phyloP scores from a whole-genome alignment of 345 rosid genomes.

The Fremontodendron californicum region DNA sequence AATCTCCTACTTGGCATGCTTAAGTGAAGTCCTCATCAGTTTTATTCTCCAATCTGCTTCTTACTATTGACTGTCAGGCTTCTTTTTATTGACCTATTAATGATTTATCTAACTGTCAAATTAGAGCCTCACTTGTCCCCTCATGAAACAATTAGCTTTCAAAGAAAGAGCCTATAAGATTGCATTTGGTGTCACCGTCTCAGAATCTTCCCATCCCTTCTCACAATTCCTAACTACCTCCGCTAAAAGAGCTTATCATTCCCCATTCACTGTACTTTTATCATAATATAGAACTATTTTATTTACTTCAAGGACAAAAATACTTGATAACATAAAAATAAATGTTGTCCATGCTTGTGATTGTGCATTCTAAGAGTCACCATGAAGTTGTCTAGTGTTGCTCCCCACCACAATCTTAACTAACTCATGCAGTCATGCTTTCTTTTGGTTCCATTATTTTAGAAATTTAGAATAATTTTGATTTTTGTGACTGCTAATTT shows the following conservation, averaged over 20 bases:
- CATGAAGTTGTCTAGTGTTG: background rate
- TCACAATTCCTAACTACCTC: constrained; percentile 10
- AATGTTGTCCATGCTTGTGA: constrained; percentile 10
- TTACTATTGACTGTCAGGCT: constrained; percentile 9
- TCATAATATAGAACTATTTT: background rate
- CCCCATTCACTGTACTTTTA: constrained; percentile 8
- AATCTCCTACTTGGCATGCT: background rate
- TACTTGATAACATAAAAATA: constrained; percentile 6
- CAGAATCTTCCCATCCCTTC: constrained; percentile 8
- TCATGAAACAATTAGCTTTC: constrained; percentile 12
- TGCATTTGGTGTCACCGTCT: background rate
- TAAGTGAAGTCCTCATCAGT: constrained; percentile 11
- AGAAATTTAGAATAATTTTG: background rate
- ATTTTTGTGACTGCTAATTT: background rate
- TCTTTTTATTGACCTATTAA: constrained; percentile 18
- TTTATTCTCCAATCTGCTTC: background rate
- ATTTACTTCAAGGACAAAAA: constrained; percentile 12
- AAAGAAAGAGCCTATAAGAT: constrained; percentile 14
- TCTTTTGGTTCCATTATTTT: constrained; percentile 1
- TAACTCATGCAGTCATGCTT: background rate
- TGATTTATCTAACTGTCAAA: constrained; percentile 25
- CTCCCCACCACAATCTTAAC: background rate
- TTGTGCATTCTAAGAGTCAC: constrained; percentile 12
- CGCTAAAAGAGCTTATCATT: constrained; percentile 4
- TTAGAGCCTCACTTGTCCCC: constrained; percentile 20